Conservation (phyloP, 2,329 filamentous ascomycete genomes). For the Aspergillus sp. region DNA sequence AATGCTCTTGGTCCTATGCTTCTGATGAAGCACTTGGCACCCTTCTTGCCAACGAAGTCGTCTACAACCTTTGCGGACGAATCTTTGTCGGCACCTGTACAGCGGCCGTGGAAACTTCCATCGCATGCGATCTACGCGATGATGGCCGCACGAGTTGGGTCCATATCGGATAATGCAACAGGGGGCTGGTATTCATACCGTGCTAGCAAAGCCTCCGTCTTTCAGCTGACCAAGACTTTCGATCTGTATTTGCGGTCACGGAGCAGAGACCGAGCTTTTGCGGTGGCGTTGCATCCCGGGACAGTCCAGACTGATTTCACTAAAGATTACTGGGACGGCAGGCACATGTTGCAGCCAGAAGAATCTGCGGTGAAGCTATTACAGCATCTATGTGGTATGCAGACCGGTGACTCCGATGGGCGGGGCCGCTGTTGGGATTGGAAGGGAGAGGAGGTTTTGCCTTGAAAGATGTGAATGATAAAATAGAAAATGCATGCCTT, state of each 20-base stretch:
- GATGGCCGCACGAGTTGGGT: slow-evolving; percentile 78
- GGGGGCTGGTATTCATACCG: slow-evolving; percentile 86
- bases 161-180: slow-evolving; percentile 67
- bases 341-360: slow-evolving; percentile 68
- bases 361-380: slow-evolving; percentile 67
- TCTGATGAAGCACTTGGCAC: slow-evolving; percentile 72
- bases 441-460: slow-evolving; percentile 64
- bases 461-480: slow-evolving; percentile 40
- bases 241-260: slow-evolving; percentile 65
- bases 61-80: slow-evolving; percentile 38
- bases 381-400: slow-evolving; percentile 55
- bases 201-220: slow-evolving; percentile 73
- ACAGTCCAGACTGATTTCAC: slow-evolving; percentile 77
- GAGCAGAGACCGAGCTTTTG: slow-evolving; percentile 64
- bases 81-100: neutral
- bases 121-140: slow-evolving; percentile 66
- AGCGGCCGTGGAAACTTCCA: slow-evolving; percentile 45
- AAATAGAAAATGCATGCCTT: neutral
- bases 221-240: slow-evolving; percentile 69
- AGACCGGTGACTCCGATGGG: slow-evolving; percentile 42
- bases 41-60: slow-evolving; percentile 65
- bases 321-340: slow-evolving; percentile 68
- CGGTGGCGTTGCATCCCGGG: slow-evolving; percentile 74
- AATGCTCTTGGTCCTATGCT: slow-evolving; percentile 75
- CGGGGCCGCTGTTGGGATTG: slow-evolving; percentile 70